Evolutionary conservation across 1,284 basidiomycete genomes (phyloP), one percentile per base, ranked within the genome.

Genomic region (Malassezia obtusa): DNA sequence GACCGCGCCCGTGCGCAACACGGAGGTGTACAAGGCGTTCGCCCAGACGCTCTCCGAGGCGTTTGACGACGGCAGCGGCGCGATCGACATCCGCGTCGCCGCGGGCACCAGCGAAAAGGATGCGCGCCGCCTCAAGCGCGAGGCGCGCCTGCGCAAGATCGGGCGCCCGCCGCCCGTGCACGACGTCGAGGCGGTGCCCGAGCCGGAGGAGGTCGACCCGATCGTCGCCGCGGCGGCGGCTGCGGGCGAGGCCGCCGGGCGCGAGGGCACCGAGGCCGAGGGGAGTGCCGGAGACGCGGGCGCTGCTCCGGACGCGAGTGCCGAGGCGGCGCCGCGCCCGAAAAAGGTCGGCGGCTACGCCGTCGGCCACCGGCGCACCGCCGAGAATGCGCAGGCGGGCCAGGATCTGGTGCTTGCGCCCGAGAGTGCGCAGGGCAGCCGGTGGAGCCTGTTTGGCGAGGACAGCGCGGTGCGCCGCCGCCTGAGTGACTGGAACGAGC

Each of bases 11-110:
- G 85, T 99, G 61, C 84, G 92, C 31, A 90, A 96, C 61, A 98
- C 91, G 1, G 84, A 84, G 33, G 89, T 90, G 1, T 98, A 98
- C 79, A 94, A 94, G 77, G 80, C 85, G 0, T 79, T 98, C 24
- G 83, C 89, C 1, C 86, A 92, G 47, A 89, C 87, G 10, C 78
- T 98, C 17, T 78, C 88, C 22, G 92, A 98, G 64, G 89, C 90
- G 7, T 80, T 98, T 41, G 91, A 98, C 66, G 91, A 96, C 73
- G 87, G 87, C 52, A 87, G 87, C 5, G 87, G 83, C 58, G 86
- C 88, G 5, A 62, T 74, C 10, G 38, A 55, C 22, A 68, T 72
- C 45, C 61, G 60, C 31, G 55, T 68, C 12, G 61, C 62, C 81
- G 63, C 80, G 85, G 61, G 79, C 86, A 62, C 84, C 86, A 75